These are phyloP conservation scores for Helianthus tuberosus DNA, from an alignment of 129 eudicot species.

Conservation along the genomic window DNA sequence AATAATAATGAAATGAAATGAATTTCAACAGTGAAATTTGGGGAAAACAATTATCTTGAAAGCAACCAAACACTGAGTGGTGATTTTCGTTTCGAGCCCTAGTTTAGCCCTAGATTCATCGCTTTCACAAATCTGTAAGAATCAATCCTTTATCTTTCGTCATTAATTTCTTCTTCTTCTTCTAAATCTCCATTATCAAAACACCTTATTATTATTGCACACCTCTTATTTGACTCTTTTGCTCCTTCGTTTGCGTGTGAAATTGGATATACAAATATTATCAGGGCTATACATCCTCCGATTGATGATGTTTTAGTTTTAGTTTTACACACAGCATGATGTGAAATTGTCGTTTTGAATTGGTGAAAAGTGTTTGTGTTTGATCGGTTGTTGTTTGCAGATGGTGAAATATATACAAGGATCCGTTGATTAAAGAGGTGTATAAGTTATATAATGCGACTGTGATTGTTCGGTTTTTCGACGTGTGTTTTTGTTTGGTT, in stretches of 20 bases:
- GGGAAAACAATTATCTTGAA: neutral
- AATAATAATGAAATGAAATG: neutral
- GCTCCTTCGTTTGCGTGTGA: neutral
- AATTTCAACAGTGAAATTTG: neutral
- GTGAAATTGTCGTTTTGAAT: conserved; percentile 17
- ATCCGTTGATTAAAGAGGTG: too few species aligned
- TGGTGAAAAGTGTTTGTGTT: conserved; percentile 15
- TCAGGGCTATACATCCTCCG: conserved; percentile 9
- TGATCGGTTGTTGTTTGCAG: conserved; percentile 31
- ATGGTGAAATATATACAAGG: conserved; percentile 39
- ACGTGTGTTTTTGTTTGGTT: conserved; percentile 28
- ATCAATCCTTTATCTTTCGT: conserved; percentile 13
- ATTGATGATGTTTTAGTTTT: conserved; percentile 15
- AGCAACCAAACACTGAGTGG: neutral
- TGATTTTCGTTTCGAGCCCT: conserved; percentile 5
- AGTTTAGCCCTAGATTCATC: conserved; percentile 14
- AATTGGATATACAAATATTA: neutral
- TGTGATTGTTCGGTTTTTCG: conserved; percentile 28
- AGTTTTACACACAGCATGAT: neutral
- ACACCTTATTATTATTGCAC: neutral
- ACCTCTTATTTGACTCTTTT: conserved; percentile 18
- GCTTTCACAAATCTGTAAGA: conserved; percentile 26
- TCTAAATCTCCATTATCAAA: conserved; percentile 25
- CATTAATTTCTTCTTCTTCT: conserved; percentile 1
- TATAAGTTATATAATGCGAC: conserved; percentile 35